These are phyloP conservation scores for Syzygium jambos DNA, from an alignment of 345 rosid species.

Conservation along the genomic window DNA sequence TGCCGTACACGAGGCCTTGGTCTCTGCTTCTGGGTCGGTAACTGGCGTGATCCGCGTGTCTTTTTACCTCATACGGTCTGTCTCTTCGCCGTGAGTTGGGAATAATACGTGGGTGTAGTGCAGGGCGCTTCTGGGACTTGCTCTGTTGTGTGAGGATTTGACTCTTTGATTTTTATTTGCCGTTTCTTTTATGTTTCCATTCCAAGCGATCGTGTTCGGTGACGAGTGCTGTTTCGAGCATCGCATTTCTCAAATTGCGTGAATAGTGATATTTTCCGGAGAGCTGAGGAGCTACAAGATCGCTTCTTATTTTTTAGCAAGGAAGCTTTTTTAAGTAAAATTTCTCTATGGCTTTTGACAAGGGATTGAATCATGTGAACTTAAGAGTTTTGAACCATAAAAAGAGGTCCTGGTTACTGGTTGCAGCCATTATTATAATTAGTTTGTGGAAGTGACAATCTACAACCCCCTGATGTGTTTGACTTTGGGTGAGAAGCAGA, in stretches of 20 bases:
- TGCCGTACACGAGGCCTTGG: neutral
- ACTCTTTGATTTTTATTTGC: neutral
- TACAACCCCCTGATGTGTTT: neutral
- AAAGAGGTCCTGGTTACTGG: neutral
- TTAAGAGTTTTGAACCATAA: neutral
- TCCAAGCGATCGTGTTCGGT: neutral
- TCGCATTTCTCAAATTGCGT: neutral
- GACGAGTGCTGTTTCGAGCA: neutral
- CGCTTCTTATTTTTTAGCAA: neutral
- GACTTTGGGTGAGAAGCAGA: constrained; percentile 5
- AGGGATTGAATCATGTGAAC: neutral
- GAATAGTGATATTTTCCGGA: neutral
- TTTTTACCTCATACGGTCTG: neutral
- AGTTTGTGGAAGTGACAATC: neutral
- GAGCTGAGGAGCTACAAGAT: neutral
- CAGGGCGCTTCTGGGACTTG: neutral
- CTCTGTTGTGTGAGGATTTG: neutral
- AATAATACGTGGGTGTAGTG: neutral
- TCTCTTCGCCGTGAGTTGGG: neutral
- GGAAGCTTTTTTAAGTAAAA: neutral
- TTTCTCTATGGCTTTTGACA: neutral
- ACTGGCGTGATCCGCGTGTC: neutral
- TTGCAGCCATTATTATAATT: neutral
- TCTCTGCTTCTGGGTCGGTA: neutral
- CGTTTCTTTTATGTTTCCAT: neutral